Conservation (phyloP, 2,329 filamentous ascomycete species). For the Myriosclerotinia scirpicola region DNA sequence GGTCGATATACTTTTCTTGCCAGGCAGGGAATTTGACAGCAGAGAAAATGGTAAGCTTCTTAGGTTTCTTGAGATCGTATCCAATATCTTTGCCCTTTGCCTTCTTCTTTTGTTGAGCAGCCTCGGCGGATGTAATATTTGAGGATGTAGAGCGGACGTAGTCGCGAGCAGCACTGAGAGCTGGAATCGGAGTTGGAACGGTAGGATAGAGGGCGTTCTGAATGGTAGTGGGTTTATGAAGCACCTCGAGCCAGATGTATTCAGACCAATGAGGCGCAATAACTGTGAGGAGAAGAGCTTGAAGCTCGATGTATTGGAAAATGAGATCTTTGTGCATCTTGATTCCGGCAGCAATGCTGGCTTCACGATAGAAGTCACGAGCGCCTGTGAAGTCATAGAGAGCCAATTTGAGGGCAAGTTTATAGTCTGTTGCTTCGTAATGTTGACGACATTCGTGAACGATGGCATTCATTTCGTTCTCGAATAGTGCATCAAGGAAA, state of each 20-base stretch:
- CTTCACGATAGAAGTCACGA: constrained; percentile 87
- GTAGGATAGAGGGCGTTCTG: constrained; percentile 77
- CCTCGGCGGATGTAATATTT: constrained; percentile 84
- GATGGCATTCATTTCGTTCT: constrained; percentile 86
- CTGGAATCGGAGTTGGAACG: constrained; percentile 62
- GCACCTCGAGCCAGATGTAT: constrained; percentile 89
- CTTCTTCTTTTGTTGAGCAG: constrained; percentile 80
- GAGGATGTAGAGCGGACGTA: constrained; percentile 74
- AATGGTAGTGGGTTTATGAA: constrained; percentile 73
- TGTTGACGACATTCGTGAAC: constrained; percentile 76
- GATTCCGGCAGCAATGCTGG: constrained; percentile 70
- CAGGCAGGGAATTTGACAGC: constrained; percentile 80
- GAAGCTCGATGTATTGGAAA: constrained; percentile 79
- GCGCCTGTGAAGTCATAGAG: constrained; percentile 91
- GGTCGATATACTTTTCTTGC: constrained; percentile 87
- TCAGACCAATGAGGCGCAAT: constrained; percentile 94
- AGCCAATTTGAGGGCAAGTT: constrained; percentile 79
- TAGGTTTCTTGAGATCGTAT: constrained; percentile 89
- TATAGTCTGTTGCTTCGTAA: constrained; percentile 79
- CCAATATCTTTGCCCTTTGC: constrained; percentile 83
- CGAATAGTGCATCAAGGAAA: constrained; percentile 86
- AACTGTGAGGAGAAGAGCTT: constrained; percentile 77
- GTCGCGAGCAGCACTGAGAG: constrained; percentile 73
- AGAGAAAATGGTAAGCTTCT: constrained; percentile 84
- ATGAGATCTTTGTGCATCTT: constrained; percentile 85